Evolutionary conservation across 2,329 filamentous ascomycete species (phyloP), one percentile per base, ranked within the genome.

Genomic region (Dactylonectria estremocensis): DNA sequence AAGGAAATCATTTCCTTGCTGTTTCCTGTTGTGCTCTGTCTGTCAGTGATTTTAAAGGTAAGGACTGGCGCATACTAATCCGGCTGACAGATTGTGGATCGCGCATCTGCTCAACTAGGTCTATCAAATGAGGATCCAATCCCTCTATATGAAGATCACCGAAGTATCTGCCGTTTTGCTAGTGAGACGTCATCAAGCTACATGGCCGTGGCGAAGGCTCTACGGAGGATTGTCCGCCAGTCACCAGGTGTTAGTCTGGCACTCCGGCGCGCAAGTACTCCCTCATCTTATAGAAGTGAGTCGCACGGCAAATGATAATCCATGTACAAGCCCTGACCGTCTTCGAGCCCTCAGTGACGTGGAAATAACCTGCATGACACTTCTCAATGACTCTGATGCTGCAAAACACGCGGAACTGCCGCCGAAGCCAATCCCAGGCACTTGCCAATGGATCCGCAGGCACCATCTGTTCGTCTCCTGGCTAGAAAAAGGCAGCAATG

Each of bases 391-490:
- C 28, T 76, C 70, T 60, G 71, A 79, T 60, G 67, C 77, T 5
- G 62, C 70, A 45, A 77, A 80, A 45, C 79, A 81, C 62, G 76
- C 71, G 59, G 71, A 71, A 18, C 54, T 68, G 61, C 74, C 79
- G 52, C 76, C 78, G n/a, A 73, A 56, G 20, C 76, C 76, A 13
- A 74, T 78, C 13, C 68, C 76, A 56, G 80, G 78, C 16, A 82
- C 80, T n/a, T 82, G 78, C 67, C 71, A 73, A 58, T 82, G 80
- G 81, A 77, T 83, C 59, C 59, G 78, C 31, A 72, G 59, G 22
- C 67, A 81, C 65, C 69, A 71, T 6, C 24, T 68, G 3, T 82
- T 80, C 59, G 43, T 64, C 8, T 68, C 77, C n/a, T 82, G 79
- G 80, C 62, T 76, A 56, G 68, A 68, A 10, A 69, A 74, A 18